Evolutionary conservation across 352 stramenopile species (phyloP).

Genomic region (Phytophthora foliorum): DNA sequence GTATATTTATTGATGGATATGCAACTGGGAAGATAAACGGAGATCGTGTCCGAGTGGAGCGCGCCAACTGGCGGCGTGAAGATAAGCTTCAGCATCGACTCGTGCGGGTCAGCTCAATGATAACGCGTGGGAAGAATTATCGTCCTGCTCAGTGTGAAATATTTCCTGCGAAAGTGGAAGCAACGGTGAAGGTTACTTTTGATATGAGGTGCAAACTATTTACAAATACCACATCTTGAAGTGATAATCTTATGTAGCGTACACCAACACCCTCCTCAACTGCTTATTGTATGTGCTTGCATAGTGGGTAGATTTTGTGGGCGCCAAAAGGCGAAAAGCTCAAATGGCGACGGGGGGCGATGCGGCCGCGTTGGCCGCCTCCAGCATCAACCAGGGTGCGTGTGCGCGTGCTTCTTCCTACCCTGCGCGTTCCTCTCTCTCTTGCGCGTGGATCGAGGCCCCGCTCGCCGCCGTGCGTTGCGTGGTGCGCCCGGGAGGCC

Average conservation of each 20-base stretch:
- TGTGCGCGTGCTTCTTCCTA: background rate
- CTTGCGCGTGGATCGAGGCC: background rate
- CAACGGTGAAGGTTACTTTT: no score
- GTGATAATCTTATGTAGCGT: background rate
- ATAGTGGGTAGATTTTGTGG: conserved; percentile 11
- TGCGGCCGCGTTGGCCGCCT: conserved; percentile 43
- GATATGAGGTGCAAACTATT: no score
- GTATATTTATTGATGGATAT: conserved; percentile 19
- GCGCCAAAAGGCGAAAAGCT: conserved; percentile 22
- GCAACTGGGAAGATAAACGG: background rate
- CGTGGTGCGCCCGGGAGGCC: background rate
- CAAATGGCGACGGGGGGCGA: conserved; percentile 36
- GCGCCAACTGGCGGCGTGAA: background rate
- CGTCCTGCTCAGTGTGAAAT: background rate
- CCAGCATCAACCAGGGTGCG: conserved; percentile 60
- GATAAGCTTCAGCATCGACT: conserved; percentile 3
- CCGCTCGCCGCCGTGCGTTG: background rate
- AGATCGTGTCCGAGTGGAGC: background rate
- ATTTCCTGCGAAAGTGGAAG: no score
- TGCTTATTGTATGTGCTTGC: background rate
- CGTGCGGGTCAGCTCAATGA: conserved; percentile 14
- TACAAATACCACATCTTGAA: background rate
- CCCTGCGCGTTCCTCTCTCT: background rate
- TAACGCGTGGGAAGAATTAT: conserved; percentile 4
- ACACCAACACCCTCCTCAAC: background rate